Evolutionary conservation across 257 asterid genomes (phyloP).

Genomic region (Misopates orontium): DNA sequence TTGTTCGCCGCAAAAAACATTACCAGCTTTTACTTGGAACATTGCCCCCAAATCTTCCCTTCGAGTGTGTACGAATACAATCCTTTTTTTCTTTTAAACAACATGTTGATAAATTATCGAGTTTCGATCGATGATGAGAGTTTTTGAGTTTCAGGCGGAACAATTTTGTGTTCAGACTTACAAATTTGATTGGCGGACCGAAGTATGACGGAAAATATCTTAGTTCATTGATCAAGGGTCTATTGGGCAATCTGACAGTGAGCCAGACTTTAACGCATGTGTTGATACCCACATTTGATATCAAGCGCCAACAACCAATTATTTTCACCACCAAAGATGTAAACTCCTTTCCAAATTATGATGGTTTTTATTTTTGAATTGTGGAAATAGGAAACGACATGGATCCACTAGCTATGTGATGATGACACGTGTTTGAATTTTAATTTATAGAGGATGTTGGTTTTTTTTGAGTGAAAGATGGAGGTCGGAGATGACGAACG

Average conservation of each 20-base stretch:
- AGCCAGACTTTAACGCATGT: constrained; percentile 41
- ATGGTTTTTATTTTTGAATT: no score
- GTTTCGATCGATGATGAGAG: no score
- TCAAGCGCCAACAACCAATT: constrained; percentile 49
- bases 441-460: no score
- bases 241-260: constrained; percentile 37
- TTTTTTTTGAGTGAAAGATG: no score
- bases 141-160: constrained; percentile 26
- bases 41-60: constrained; percentile 45
- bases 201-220: constrained; percentile 47
- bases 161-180: constrained; percentile 31
- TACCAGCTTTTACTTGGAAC: constrained; percentile 37
- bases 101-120: neutral
- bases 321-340: constrained; percentile 42
- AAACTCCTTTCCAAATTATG: neutral
- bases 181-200: constrained; percentile 39
- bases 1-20: constrained; percentile 46
- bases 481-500: no score
- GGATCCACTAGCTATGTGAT: no score
- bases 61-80: constrained; percentile 27
- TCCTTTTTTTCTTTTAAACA: neutral
- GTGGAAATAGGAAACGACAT: no score
- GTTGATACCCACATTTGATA: constrained; percentile 54
- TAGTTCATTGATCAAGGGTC: constrained; percentile 24
- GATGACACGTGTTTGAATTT: no score